phyloP scores from a whole-genome alignment of 2,329 filamentous ascomycete species.

The Didymella glomerata region DNA sequence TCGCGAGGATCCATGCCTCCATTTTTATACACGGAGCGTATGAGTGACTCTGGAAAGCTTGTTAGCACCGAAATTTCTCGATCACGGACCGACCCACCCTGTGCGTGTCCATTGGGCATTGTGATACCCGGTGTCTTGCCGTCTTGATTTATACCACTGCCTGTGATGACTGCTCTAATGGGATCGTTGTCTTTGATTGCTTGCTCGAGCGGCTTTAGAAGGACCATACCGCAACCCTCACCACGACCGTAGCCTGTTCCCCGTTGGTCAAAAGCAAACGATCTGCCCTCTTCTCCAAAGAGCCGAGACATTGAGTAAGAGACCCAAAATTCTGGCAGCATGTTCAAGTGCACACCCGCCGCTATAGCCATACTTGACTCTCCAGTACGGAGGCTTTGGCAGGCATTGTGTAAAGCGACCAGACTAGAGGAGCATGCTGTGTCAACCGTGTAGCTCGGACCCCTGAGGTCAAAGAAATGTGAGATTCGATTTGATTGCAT shows the following conservation, averaged over 20 bases:
- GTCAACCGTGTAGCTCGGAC: constrained; percentile 44
- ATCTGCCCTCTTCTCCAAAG: constrained; percentile 42
- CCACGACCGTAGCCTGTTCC: constrained; percentile 70
- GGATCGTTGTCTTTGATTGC: constrained; percentile 66
- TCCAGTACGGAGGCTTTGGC: constrained; percentile 38
- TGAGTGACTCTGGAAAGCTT: background rate
- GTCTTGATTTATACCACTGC: constrained; percentile 58
- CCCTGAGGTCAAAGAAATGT: constrained; percentile 43
- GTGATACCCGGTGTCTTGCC: constrained; percentile 66
- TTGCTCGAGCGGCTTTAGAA: constrained; percentile 66
- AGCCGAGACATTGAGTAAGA: constrained; percentile 27
- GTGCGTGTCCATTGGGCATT: constrained; percentile 63
- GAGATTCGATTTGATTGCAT: constrained; percentile 45
- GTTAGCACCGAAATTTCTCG: constrained; percentile 1
- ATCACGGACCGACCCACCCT: constrained; percentile 36
- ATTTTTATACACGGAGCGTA: constrained; percentile 27
- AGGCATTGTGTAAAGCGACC: constrained; percentile 41
- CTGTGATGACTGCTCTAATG: constrained; percentile 56
- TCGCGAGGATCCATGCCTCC: constrained; percentile 36
- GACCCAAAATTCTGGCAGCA: constrained; percentile 31
- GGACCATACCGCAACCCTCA: constrained; percentile 67
- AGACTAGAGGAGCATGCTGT: constrained; percentile 46
- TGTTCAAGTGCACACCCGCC: constrained; percentile 32
- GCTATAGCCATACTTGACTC: constrained; percentile 41
- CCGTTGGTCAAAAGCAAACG: constrained; percentile 56